Conservation (phyloP, 495 filamentous ascomycete species). For the Astrocystis sublimbata region DNA sequence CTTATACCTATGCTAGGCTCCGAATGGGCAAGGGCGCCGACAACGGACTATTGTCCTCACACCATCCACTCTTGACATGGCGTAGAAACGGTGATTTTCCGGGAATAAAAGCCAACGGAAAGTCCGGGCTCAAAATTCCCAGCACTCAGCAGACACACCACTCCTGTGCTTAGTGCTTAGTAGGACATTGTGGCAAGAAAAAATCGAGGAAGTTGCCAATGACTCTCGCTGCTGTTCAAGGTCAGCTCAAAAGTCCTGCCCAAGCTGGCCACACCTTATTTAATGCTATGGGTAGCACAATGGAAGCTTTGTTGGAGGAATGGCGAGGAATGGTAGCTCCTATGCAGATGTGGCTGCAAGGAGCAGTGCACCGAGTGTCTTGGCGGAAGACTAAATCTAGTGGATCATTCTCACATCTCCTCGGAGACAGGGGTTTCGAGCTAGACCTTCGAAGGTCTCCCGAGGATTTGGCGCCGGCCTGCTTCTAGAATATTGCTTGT, state of each 20-base stretch:
- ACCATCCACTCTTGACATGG: not conserved
- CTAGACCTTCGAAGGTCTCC: not conserved
- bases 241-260: no score
- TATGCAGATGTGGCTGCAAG: constrained; percentile 3
- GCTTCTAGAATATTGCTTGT: constrained; percentile 13
- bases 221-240: no score
- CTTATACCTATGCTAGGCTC: not conserved
- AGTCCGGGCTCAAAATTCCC: not conserved
- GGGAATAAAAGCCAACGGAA: not conserved
- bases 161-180: not conserved
- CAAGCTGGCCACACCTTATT: no score
- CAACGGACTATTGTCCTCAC: constrained; percentile 9
- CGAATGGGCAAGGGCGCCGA: constrained; percentile 5
- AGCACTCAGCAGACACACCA: not conserved
- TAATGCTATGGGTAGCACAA: not conserved
- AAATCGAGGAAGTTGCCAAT: not conserved
- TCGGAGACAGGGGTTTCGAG: not conserved
- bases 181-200: not conserved
- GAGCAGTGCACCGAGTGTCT: not conserved
- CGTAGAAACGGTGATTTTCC: not conserved
- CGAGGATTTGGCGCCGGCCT: not conserved
- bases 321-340: not conserved
- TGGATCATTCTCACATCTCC: constrained; percentile 11
- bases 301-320: not conserved
- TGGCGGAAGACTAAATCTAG: not conserved